phyloP scores from a whole-genome alignment of 2,329 filamentous ascomycete genomes.

The Colletotrichum somersetense region DNA sequence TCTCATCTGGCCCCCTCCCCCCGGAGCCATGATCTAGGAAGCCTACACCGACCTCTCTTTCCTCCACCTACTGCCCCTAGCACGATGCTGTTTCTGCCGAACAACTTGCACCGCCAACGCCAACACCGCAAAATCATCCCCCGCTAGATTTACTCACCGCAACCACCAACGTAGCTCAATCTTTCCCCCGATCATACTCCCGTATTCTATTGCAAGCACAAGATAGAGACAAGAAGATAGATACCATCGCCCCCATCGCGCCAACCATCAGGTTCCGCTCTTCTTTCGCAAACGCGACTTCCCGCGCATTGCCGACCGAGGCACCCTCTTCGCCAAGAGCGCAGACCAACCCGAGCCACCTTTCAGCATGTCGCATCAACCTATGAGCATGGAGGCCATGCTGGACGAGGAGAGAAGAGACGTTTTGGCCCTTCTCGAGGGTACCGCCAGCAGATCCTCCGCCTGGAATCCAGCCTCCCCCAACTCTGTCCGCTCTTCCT shows the following conservation, averaged over 20 bases:
- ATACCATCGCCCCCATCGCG: constrained; percentile 5
- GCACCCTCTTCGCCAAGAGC: constrained; percentile 6
- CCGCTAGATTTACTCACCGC: constrained; percentile 43
- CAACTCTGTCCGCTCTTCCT: constrained; percentile 59
- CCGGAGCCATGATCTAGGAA: constrained; percentile 44
- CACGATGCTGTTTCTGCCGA: constrained; percentile 47
- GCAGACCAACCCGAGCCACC: neutral
- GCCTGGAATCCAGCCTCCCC: constrained; percentile 49
- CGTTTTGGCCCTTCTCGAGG: constrained; percentile 77
- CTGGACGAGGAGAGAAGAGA: constrained; percentile 83
- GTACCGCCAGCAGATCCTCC: constrained; percentile 49
- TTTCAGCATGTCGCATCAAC: constrained; percentile 52
- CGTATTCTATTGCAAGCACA: constrained; percentile 20
- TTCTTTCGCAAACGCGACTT: constrained; percentile 15
- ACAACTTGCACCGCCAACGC: constrained; percentile 43
- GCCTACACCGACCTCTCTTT: constrained; percentile 18
- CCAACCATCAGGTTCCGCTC: constrained; percentile 1
- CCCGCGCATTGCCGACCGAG: constrained; percentile 11
- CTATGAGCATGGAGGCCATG: constrained; percentile 82
- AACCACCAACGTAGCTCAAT: neutral
- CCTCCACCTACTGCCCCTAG: constrained; percentile 24
- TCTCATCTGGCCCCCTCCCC: constrained; percentile 26
- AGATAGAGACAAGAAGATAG: neutral
- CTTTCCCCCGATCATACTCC: neutral
- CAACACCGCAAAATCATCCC: constrained; percentile 46